Conservation (phyloP, 306 rosid genomes). For the Cucurbita maxima region DNA sequence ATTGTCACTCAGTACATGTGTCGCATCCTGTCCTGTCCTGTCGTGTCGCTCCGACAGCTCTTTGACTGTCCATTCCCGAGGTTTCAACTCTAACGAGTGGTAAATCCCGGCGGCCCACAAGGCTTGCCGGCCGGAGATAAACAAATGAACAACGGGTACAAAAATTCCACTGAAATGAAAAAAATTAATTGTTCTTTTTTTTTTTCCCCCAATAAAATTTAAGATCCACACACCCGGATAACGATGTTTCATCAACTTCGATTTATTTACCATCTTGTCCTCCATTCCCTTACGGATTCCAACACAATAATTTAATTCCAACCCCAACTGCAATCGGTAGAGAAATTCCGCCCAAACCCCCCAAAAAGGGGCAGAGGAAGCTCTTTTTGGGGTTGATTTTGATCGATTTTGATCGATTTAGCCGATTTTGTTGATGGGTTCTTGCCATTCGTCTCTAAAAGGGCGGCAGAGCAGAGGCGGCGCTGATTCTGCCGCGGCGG, state of each 20-base stretch:
- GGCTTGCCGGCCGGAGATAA: neutral
- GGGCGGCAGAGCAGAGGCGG: neutral
- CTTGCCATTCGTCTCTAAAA: slow-evolving; percentile 10
- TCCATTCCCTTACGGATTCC: neutral
- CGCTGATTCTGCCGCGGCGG: neutral
- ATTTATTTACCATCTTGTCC: neutral
- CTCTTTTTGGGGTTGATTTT: neutral
- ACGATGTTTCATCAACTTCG: slow-evolving; percentile 3
- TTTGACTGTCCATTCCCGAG: neutral
- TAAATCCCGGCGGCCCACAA: neutral
- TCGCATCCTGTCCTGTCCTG: neutral
- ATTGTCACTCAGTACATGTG: neutral
- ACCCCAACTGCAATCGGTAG: neutral
- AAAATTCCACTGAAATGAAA: neutral
- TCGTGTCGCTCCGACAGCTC: neutral
- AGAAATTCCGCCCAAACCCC: neutral
- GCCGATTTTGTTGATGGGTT: slow-evolving; percentile 10
- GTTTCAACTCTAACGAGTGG: neutral
- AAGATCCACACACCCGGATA: neutral
- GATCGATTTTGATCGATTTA: neutral
- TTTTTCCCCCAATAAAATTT: neutral
- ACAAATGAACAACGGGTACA: neutral
- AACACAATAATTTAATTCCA: neutral
- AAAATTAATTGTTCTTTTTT: neutral
- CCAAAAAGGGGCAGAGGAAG: neutral